phyloP scores from a whole-genome alignment of 352 stramenopile genomes.

The Phytophthora fragariae region DNA sequence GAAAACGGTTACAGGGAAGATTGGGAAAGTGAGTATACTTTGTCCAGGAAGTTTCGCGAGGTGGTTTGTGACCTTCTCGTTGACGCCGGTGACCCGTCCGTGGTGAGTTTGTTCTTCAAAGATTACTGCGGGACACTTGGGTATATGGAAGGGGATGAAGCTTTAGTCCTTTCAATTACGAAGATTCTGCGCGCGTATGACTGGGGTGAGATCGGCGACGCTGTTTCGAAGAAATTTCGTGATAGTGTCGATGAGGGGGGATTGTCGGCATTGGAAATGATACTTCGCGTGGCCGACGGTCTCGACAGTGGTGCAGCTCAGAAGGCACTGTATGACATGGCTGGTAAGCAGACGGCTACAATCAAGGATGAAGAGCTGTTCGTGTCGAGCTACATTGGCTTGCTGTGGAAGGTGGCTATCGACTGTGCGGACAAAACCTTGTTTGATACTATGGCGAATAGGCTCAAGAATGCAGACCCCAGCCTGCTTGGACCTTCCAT shows the following conservation, averaged over 20 bases:
- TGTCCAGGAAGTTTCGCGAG: conserved; percentile 12
- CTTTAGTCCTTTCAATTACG: conserved; percentile 4
- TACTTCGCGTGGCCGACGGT: too few relatives aligned
- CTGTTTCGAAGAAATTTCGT: neutral
- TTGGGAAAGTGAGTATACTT: neutral
- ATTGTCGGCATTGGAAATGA: too few relatives aligned
- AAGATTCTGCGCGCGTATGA: conserved; percentile 16
- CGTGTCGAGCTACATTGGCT: neutral
- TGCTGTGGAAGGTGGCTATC: neutral
- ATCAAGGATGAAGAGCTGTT: neutral
- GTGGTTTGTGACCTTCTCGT: conserved; percentile 9
- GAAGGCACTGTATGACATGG: neutral
- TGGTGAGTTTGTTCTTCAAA: conserved; percentile 24
- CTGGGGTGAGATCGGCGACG: conserved; percentile 20
- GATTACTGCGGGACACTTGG: neutral
- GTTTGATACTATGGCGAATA: neutral
- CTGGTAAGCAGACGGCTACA: too few relatives aligned
- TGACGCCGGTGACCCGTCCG: conserved; percentile 8
- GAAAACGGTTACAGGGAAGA: neutral
- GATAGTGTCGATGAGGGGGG: neutral
- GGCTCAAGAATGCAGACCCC: neutral
- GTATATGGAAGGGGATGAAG: conserved; percentile 10
- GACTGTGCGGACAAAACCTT: neutral
- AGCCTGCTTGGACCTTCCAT: neutral
- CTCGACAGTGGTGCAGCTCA: neutral